phyloP scores from a whole-genome alignment of 768 basidiomycete genomes.

The Nidularia sp. region DNA sequence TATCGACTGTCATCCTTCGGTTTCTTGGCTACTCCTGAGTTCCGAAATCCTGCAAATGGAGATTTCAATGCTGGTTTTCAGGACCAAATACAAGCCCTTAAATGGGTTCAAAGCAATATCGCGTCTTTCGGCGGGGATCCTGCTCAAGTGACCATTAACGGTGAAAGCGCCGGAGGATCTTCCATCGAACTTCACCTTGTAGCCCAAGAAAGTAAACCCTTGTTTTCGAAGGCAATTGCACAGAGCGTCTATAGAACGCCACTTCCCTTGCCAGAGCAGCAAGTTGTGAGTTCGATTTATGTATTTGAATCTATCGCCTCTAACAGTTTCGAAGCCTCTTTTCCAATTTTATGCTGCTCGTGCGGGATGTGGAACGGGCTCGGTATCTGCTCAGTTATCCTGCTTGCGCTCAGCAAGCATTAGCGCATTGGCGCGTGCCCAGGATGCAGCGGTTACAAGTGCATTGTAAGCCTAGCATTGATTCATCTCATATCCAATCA shows the following conservation, averaged over 20 bases:
- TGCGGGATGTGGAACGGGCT: conserved; percentile 44
- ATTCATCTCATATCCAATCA: neutral
- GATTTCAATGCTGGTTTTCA: conserved; percentile 32
- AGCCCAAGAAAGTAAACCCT: conserved; percentile 27
- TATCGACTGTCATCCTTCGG: conserved; percentile 64
- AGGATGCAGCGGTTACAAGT: conserved; percentile 39
- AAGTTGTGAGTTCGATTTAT: conserved; percentile 31
- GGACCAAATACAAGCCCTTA: conserved; percentile 59
- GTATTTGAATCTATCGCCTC: too few relatives aligned
- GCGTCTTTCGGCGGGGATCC: conserved; percentile 63
- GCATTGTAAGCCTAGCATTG: conserved; percentile 30
- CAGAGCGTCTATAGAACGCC: conserved; percentile 58
- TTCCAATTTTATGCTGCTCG: conserved; percentile 47
- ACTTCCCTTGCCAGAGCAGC: conserved; percentile 46
- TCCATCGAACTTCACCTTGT: conserved; percentile 59
- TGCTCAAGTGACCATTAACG: conserved; percentile 52
- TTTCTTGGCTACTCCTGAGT: conserved; percentile 51
- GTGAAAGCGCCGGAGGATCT: conserved; percentile 55
- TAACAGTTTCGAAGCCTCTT: conserved; percentile 28
- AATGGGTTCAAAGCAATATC: conserved; percentile 64
- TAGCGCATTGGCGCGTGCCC: conserved; percentile 47
- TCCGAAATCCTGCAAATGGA: conserved; percentile 23
- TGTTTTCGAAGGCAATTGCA: conserved; percentile 55
- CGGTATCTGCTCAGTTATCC: conserved; percentile 27
- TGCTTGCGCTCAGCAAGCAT: conserved; percentile 49